Conservation (phyloP, 2,329 filamentous ascomycete species). For the Colletotrichum sublineola region DNA sequence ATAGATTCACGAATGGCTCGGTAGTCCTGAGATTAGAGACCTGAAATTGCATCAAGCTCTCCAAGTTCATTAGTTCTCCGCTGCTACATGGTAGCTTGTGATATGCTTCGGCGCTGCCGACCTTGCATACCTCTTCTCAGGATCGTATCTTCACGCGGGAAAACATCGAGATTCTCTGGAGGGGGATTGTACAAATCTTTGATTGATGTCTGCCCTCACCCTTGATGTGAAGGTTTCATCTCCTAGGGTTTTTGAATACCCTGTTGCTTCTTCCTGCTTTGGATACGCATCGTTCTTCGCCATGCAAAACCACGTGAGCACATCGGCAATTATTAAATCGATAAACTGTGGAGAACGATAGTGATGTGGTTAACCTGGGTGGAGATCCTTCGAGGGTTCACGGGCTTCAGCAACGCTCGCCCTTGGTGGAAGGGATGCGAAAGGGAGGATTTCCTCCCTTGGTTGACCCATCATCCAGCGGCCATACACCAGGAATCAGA, state of each 20-base stretch:
- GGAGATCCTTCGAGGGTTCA: background rate
- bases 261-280: background rate
- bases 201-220: accelerated
- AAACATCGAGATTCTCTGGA: background rate
- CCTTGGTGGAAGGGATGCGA: conserved; percentile 16
- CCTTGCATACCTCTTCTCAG: too few relatives aligned
- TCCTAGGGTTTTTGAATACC: background rate
- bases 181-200: too few relatives aligned
- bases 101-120: too few relatives aligned
- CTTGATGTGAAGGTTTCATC: background rate
- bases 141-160: accelerated
- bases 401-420: background rate
- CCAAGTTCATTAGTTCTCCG: accelerated
- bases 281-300: too few relatives aligned
- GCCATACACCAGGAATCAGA: background rate
- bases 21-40: background rate
- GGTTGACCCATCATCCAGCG: background rate
- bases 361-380: background rate
- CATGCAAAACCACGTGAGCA: too few relatives aligned
- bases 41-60: background rate
- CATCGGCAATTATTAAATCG: background rate
- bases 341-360: background rate
- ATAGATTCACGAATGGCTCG: background rate
- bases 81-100: background rate
- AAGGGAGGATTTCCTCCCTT: conserved; percentile 24